A percentile compares a stretch with the other conserved stretches of the same genome.
These are phyloP conservation scores for Atractiella rhizophila DNA, from an alignment of 768 basidiomycete genomes.

Conservation along the genomic window DNA sequence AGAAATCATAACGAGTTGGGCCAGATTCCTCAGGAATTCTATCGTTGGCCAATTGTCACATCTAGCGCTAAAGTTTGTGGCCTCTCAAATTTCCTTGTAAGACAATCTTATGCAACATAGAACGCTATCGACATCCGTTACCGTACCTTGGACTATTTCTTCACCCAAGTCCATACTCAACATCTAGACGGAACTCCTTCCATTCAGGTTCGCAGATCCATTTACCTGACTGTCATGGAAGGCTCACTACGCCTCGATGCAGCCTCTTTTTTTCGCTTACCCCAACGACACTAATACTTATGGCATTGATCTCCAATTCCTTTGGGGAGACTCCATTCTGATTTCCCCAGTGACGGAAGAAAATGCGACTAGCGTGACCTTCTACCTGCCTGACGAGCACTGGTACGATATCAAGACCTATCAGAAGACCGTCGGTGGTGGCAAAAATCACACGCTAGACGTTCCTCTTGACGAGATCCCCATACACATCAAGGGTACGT, in stretches of 20 bases:
- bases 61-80: background rate
- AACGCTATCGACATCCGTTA: constrained; percentile 38
- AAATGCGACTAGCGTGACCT: constrained; percentile 18
- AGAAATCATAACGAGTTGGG: constrained; percentile 32
- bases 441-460: constrained; percentile 23
- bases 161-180: constrained; percentile 41
- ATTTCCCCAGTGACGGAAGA: constrained; percentile 25
- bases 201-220: too few relatives aligned
- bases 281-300: constrained; percentile 37
- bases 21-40: constrained; percentile 38
- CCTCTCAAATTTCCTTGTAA: background rate
- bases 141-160: constrained; percentile 40
- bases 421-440: constrained; percentile 29
- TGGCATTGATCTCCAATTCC: constrained; percentile 40
- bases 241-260: too few relatives aligned
- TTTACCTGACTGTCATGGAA: too few relatives aligned
- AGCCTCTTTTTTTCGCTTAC: constrained; percentile 42
- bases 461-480: constrained; percentile 37
- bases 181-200: constrained; percentile 37
- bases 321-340: constrained; percentile 41
- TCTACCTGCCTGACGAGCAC: constrained; percentile 38
- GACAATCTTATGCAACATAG: constrained; percentile 28
- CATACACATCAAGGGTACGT: too few relatives aligned
- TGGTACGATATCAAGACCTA: constrained; percentile 41
- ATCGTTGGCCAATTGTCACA: constrained; percentile 35